Evolutionary conservation across 768 basidiomycete genomes (phyloP), one percentile per base, ranked within the genome.

Genomic region (Tylopilus rubrobrunneus): DNA sequence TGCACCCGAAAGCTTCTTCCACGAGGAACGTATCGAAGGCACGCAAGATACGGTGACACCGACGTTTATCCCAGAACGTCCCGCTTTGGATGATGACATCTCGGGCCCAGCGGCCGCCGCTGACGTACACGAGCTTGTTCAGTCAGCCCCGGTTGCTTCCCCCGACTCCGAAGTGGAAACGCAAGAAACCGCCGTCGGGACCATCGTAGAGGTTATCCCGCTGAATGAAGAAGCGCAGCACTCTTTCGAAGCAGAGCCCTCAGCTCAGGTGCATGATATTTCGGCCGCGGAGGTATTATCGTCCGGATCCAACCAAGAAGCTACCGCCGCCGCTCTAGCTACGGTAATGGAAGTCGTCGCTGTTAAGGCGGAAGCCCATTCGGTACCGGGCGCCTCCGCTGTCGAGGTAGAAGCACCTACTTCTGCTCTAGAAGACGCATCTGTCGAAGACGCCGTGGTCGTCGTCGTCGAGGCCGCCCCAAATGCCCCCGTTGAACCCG

Each of bases 11-110:
- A 14, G 33, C 45, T 12, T 40, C 19, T 36, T 49, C 41, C 40
- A 48, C n/a, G 23, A 42, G 17, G 56, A n/a, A 47, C 8, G 0
- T 48, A 17, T 25, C 27, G 33, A 19, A 40, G 43, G 48, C 8
- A 47, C 29, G 15, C 46, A 25, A 21, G 60, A 55, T 11, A 17
- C 6, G 27, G 45, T 23, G 8, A 29, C 21, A 5, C 29, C 45
- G 7, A 40, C 45, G 17, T 47, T 49, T n/a, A 37, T 52, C 34
- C 45, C 36, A 34, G 51, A 55, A 44, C 28, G 19, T 10, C 15
- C 23, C 10, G 25, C 10, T 10, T 40, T 29, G 19, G 36, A 52
- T 28, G 31, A 65, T 29, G 63, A 62, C 23, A 56, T 48, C 12
- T 36, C 27, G 19, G 41, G 45, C 17, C 21, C 39, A 12, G 41